Evolutionary conservation across 2,329 filamentous ascomycete genomes (phyloP), one percentile per base, ranked within the genome.

Genomic region (Fusarium sp.): DNA sequence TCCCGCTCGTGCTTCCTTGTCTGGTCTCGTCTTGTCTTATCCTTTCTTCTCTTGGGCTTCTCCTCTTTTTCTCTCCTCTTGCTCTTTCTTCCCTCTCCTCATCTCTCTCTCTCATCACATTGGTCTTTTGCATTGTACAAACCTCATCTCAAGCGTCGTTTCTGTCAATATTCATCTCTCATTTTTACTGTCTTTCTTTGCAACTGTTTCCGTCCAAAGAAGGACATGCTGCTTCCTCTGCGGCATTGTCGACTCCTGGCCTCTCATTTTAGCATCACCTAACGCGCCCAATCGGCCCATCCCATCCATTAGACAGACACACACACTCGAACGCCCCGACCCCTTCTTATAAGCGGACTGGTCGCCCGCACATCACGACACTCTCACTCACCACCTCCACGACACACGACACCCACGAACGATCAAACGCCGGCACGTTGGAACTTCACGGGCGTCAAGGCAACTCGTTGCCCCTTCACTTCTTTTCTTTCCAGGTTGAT

Each of bases 401-500:
- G 40, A 42, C 42, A 58, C 58, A 59, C 60, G 54, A 61, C 59
- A 60, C 64, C 51, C 40, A 23, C 53, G 63, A 68, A 72, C 61
- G 61, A 68, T 44, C 51, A 69, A 56, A 70, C 62, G 60, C 68
- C 70, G 72, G 69, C 67, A 69, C 67, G 67, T 73, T 74, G 72
- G 63, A 74, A 58, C 61, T 67, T 68, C 49, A 65, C 71, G 62
- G 71, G 72, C 61, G 59, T 56, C 59, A 27, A 58, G 71, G 72
- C 73, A 74, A 68, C 61, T 68, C 61, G 57, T 72, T 74, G 67
- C 67, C 66, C 54, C 58, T 63, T 64, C 54, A 64, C 58, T 73
- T 75, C 72, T 62, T 56, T 74, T 77, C 72, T 71, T 76, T 71
- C 74, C 83, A 84, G 85, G 85, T 87, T 87, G 85, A 87, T 81